Percentiles rank a stretch among this genome's conserved stretches.
phyloP scores from a whole-genome alignment of 73 alveolate genomes.

The Paramecium octaurelia region DNA sequence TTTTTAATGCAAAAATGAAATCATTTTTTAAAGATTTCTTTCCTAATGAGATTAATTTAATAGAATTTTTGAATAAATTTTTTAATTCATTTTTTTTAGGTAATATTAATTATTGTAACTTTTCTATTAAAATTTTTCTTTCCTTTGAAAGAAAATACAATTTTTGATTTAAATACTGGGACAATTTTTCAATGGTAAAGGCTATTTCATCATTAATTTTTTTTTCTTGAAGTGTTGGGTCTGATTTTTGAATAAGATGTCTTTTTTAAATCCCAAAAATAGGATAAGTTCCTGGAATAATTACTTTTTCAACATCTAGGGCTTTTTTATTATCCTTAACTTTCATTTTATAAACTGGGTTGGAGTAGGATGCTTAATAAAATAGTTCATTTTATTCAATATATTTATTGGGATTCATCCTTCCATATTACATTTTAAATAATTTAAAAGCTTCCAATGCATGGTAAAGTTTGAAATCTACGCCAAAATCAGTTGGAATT shows the following conservation, averaged over 20 bases:
- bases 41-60: background rate
- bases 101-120: background rate
- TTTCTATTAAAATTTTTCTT: background rate
- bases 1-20: conserved; percentile 21
- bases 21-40: background rate
- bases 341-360: background rate
- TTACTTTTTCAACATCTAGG: background rate
- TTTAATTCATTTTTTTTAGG: background rate
- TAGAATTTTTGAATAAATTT: background rate
- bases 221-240: background rate
- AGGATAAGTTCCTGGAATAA: background rate
- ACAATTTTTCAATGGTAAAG: background rate
- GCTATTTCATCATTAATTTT: background rate
- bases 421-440: background rate
- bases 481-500: background rate
- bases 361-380: background rate
- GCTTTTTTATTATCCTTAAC: background rate
- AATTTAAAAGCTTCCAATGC: background rate
- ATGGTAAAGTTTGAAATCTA: background rate
- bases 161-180: background rate
- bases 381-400: background rate
- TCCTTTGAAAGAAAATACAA: background rate
- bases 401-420: background rate
- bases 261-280: background rate
- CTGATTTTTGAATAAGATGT: background rate